phyloP scores from a whole-genome alignment of 2,329 filamentous ascomycete genomes.

The Aspergillus sp. region DNA sequence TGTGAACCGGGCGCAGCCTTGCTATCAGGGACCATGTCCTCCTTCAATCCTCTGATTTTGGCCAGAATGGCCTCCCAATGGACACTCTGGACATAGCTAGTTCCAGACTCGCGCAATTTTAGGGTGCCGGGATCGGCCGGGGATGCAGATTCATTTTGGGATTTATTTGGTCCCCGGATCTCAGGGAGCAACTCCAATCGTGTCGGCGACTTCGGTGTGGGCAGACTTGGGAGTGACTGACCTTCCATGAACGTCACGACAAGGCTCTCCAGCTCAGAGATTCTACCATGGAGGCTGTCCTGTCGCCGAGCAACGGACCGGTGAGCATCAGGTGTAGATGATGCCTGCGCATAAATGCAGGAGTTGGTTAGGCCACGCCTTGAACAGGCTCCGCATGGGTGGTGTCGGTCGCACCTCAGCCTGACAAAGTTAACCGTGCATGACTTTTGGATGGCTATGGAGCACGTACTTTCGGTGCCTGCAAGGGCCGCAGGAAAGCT shows the following conservation, averaged over 20 bases:
- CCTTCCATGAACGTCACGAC: not conserved
- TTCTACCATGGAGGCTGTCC: not conserved
- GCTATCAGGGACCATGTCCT: not conserved
- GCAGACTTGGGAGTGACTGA: not conserved
- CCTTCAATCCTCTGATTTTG: not conserved
- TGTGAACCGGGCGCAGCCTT: not conserved
- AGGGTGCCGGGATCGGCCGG: not conserved
- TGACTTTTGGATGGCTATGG: not conserved
- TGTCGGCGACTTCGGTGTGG: not conserved
- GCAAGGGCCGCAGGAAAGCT: not conserved
- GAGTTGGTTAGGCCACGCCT: no score
- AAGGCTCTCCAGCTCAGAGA: not conserved
- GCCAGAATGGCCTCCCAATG: not conserved
- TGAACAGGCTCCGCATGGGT: no score
- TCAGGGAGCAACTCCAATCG: not conserved
- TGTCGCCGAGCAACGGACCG: not conserved
- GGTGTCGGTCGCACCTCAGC: no score
- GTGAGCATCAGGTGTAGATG: not conserved
- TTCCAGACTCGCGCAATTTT: not conserved
- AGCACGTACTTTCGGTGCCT: slow-evolving; percentile 2
- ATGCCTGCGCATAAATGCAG: not conserved
- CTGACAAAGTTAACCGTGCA: not conserved
- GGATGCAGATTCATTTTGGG: not conserved
- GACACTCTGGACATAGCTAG: not conserved
- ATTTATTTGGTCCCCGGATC: not conserved